Evolutionary conservation across 805 yeast species (phyloP), one percentile per base, ranked within the genome.

Genomic region (Komagataella kurtzmanii): DNA sequence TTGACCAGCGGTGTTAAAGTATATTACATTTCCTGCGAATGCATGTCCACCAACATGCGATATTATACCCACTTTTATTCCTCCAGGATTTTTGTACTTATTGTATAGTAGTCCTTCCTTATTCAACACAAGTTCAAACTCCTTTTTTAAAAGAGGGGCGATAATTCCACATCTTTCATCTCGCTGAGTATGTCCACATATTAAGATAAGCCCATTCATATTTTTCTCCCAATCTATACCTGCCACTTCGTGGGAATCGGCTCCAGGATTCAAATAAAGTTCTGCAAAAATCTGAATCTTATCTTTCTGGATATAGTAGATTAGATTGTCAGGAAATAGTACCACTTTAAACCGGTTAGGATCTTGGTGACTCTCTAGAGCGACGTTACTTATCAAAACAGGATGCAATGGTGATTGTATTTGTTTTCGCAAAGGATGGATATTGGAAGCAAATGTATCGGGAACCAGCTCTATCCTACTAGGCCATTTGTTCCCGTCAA

Each of bases 1-100:
- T 48, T 70, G 70, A 1, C 79, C 75, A 36, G 66, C 61, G 8
- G 62, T 63, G 49, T 70, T 70, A 55, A 81, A 80, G 50, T 76
- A 74, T 2, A 86, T 67, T 12, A 88, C 79, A 59, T 88, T 88
- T 0, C 95, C 96, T 1, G 96, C 96, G 64, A 79, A 88, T 2
- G 75, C 86, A 62, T 88, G 96, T 0, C 96, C 96, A 1, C 96
- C 95, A 45, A 88, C 71, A 62, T 88, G 96, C 10, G 90, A 81
- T 0, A 84, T 70, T 6, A 76, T 59, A 0, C 88, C 89, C 40
- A 82, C 69, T 43, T 65, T 63, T 2, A 67, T 55, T 3, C 69
- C 68, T 2, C 54, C 53, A 0, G 66, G 62, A 45, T 59, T 62
- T 1, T 48, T 46, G 1, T 48, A 55, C 6, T 49, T 17, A 48